These are phyloP conservation scores for Saccharomyces uvarum DNA, from an alignment of 1,139 yeast genomes.

Conservation along the genomic window DNA sequence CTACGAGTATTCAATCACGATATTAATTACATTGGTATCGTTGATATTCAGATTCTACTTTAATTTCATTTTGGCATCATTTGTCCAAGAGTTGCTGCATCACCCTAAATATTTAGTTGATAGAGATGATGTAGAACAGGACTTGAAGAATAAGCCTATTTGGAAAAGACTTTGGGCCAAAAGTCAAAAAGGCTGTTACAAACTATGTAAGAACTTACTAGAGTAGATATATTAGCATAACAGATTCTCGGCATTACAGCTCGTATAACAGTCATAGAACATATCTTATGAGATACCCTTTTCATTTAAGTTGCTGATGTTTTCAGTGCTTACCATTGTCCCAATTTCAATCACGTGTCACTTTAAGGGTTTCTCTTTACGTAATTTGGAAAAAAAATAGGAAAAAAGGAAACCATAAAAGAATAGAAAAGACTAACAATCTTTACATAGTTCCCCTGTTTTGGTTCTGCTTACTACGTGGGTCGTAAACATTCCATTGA, in stretches of 20 bases:
- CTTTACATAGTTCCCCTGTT: not conserved
- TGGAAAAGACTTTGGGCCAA: conserved; percentile 29
- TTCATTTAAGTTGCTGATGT: not conserved
- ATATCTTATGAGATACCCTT: not conserved
- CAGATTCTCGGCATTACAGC: not conserved
- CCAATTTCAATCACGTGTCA: not conserved
- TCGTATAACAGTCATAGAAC: not conserved
- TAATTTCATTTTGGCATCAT: conserved; percentile 52
- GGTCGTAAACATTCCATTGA: not conserved
- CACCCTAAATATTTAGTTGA: conserved; percentile 32
- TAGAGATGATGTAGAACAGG: conserved; percentile 32
- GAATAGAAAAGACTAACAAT: too few relatives aligned
- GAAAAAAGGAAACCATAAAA: not conserved
- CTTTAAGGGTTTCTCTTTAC: not conserved
- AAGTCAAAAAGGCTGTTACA: conserved; percentile 28
- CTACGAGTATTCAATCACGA: conserved; percentile 65
- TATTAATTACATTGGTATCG: conserved; percentile 47
- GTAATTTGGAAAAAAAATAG: not conserved
- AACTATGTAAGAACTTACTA: conserved; percentile 19
- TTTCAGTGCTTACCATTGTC: not conserved
- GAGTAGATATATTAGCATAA: conserved; percentile 5
- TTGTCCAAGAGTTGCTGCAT: conserved; percentile 39
- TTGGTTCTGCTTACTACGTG: not conserved
- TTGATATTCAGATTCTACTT: conserved; percentile 57
- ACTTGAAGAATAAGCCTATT: conserved; percentile 30